A percentile compares a stretch with the other conserved stretches of the same genome.
Evolutionary conservation across 2,329 filamentous ascomycete genomes (phyloP).

Genomic region (Alternaria solani): DNA sequence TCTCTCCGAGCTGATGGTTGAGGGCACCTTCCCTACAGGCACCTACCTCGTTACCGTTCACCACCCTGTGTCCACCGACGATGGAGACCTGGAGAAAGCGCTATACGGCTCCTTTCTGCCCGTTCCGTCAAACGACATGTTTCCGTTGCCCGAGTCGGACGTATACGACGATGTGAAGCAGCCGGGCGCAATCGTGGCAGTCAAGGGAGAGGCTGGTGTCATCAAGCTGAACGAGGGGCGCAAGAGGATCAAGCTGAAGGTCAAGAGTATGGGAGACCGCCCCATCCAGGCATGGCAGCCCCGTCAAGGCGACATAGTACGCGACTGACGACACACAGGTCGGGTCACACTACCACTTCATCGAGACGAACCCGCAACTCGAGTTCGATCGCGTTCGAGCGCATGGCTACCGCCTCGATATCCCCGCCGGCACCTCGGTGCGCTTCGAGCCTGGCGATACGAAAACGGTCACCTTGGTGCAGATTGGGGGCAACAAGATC

Average conservation of each 20-base stretch:
- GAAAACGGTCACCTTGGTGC: constrained; percentile 87
- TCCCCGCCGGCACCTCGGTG: constrained; percentile 88
- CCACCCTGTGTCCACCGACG: constrained; percentile 83
- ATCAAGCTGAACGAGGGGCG: constrained; percentile 78
- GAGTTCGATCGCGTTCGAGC: constrained; percentile 84
- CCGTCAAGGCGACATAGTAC: not conserved
- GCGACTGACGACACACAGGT: constrained; percentile 56
- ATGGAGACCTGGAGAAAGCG: constrained; percentile 85
- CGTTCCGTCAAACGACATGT: constrained; percentile 72
- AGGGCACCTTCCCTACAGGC: constrained; percentile 89
- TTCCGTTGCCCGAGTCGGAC: constrained; percentile 70
- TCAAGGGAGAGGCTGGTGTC: constrained; percentile 68
- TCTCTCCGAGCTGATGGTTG: constrained; percentile 86
- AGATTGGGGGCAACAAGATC: constrained; percentile 81
- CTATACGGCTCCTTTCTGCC: constrained; percentile 93
- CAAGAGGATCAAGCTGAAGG: constrained; percentile 74
- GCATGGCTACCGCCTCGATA: constrained; percentile 87
- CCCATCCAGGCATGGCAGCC: constrained; percentile 77
- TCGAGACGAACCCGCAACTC: constrained; percentile 90
- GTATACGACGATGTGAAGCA: constrained; percentile 72
- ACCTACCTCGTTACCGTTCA: constrained; percentile 96
- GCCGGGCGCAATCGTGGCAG: constrained; percentile 81
- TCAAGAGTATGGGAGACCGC: constrained; percentile 86
- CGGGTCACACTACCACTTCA: constrained; percentile 94
- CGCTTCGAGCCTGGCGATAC: constrained; percentile 93